Evolutionary conservation across 805 yeast species (phyloP).

Genomic region (Torulaspora indica): DNA sequence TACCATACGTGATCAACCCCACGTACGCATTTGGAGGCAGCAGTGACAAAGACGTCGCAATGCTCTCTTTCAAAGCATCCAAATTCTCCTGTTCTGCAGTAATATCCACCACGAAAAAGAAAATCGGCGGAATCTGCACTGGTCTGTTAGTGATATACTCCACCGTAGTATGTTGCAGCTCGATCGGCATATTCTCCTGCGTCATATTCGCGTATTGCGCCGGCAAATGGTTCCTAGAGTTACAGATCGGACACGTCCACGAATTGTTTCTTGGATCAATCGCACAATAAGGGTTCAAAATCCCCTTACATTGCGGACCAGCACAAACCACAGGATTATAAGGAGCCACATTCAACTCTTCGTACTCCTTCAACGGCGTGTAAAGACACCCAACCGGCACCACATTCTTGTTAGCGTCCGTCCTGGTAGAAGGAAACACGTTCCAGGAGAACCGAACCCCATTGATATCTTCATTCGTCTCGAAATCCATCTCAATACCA

Average conservation of each 20-base stretch:
- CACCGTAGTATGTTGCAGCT: constrained; percentile 69
- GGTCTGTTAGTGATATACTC: constrained; percentile 83
- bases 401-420: constrained; percentile 85
- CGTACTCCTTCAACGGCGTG: constrained; percentile 84
- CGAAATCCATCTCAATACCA: constrained; percentile 41
- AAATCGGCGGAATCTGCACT: constrained; percentile 78
- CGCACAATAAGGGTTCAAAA: constrained; percentile 81
- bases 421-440: constrained; percentile 81
- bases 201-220: constrained; percentile 73
- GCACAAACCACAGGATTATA: constrained; percentile 86
- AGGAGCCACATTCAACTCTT: constrained; percentile 68
- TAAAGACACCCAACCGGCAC: constrained; percentile 92
- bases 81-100: constrained; percentile 88
- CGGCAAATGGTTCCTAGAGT: constrained; percentile 73
- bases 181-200: constrained; percentile 75
- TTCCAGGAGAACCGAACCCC: constrained; percentile 79
- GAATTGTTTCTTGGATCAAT: constrained; percentile 68
- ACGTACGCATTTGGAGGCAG: constrained; percentile 87
- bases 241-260: constrained; percentile 87
- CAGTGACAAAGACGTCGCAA: constrained; percentile 66
- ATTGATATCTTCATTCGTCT: constrained; percentile 62
- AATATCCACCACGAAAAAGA: constrained; percentile 78
- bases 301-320: constrained; percentile 69
- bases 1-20: constrained; percentile 80
- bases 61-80: constrained; percentile 74